Evolutionary conservation across 345 rosid genomes (phyloP).

Genomic region (Lepidium aucheri): DNA sequence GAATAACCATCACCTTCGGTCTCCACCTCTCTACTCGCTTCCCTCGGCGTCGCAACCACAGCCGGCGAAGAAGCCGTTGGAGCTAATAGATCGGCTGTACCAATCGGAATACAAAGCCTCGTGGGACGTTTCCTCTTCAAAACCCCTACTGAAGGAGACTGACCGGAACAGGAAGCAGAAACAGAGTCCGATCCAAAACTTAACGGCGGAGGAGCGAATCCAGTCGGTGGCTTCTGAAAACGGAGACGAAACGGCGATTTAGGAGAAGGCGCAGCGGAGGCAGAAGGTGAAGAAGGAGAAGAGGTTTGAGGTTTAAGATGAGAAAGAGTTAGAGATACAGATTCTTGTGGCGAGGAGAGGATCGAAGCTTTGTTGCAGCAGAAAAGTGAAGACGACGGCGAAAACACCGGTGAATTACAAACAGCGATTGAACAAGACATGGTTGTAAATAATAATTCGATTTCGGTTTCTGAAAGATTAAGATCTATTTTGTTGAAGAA

Average conservation of each 20-base stretch:
- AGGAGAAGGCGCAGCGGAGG: constrained; percentile 52
- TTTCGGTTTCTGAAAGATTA: neutral
- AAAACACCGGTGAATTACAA: constrained; percentile 72
- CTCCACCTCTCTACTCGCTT: constrained; percentile 37
- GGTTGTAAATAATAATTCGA: neutral
- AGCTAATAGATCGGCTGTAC: constrained; percentile 29
- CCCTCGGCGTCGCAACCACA: constrained; percentile 31
- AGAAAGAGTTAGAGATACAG: constrained; percentile 28
- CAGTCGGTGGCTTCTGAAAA: constrained; percentile 45
- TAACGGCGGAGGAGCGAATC: constrained; percentile 19
- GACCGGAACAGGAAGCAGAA: constrained; percentile 13
- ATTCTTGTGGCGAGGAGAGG: constrained; percentile 36
- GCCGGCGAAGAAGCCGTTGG: neutral
- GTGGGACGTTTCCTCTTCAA: constrained; percentile 81
- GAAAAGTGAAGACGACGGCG: constrained; percentile 66
- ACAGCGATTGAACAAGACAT: constrained; percentile 79
- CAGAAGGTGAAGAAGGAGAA: constrained; percentile 32
- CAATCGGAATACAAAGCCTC: constrained; percentile 55
- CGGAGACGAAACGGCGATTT: constrained; percentile 64
- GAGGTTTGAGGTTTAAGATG: constrained; percentile 46
- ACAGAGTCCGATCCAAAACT: constrained; percentile 23
- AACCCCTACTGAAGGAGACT: constrained; percentile 24
- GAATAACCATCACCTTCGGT: constrained; percentile 55
- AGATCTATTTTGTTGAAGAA: neutral
- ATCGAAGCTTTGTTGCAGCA: constrained; percentile 41